Conservation (phyloP, 1,284 basidiomycete genomes). For the Mycena citricolor region DNA sequence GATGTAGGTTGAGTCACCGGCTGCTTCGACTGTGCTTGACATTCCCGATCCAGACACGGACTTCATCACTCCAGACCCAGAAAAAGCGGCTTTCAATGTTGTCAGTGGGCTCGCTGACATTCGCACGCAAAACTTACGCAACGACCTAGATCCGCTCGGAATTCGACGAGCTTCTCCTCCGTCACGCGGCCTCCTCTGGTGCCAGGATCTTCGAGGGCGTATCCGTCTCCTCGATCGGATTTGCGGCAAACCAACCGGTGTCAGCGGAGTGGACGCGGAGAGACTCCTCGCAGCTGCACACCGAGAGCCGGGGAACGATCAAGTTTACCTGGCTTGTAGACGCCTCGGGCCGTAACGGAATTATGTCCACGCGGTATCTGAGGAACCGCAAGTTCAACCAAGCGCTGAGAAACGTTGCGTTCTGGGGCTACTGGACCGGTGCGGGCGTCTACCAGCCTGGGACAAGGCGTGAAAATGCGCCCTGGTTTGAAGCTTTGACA, state of each 20-base stretch:
- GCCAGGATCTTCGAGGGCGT: constrained; percentile 40
- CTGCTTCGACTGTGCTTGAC: constrained; percentile 62
- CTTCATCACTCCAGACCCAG: constrained; percentile 7
- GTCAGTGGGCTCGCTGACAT: constrained; percentile 37
- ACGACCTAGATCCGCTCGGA: constrained; percentile 35
- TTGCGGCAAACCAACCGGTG: constrained; percentile 31
- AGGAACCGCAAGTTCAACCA: constrained; percentile 42
- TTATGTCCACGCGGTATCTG: constrained; percentile 49
- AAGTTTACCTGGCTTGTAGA: constrained; percentile 46
- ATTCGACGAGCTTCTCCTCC: constrained; percentile 33
- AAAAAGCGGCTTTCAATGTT: constrained; percentile 64
- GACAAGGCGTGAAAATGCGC: constrained; percentile 33
- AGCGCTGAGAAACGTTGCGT: constrained; percentile 45
- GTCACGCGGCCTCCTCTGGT: constrained; percentile 34
- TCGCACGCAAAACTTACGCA: constrained; percentile 3
- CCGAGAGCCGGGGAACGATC: constrained; percentile 32
- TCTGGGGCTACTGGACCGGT: constrained; percentile 51
- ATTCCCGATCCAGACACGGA: constrained; percentile 46
- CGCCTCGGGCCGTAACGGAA: constrained; percentile 44
- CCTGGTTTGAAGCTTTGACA: constrained; percentile 41
- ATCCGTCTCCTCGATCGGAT: constrained; percentile 36
- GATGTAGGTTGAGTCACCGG: constrained; percentile 30
- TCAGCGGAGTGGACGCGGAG: constrained; percentile 38
- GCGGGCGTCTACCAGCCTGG: constrained; percentile 34
- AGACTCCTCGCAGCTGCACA: constrained; percentile 27